A percentile compares a stretch with the other conserved stretches of the same genome.
phyloP scores from a whole-genome alignment of 2,329 filamentous ascomycete species.

The Claviceps capensis region DNA sequence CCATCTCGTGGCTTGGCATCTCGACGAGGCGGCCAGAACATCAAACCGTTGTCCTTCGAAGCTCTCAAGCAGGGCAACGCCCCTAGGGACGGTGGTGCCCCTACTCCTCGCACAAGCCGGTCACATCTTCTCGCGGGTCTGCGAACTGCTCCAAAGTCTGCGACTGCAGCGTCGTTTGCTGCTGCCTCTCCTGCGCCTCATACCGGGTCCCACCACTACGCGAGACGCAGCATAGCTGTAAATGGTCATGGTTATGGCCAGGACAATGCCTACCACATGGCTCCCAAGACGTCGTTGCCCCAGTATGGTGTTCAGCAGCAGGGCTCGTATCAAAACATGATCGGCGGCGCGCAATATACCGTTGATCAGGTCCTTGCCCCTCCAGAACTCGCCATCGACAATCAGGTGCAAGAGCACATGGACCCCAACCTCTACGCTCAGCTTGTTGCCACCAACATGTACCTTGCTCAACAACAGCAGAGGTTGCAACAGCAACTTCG shows the following conservation, averaged over 20 bases:
- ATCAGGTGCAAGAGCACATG: constrained; percentile 57
- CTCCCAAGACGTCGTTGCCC: constrained; percentile 45
- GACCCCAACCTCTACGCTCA: constrained; percentile 81
- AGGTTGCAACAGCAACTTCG: constrained; percentile 86
- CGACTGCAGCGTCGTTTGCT: constrained; percentile 56
- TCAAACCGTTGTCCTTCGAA: constrained; percentile 80
- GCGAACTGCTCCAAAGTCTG: constrained; percentile 83
- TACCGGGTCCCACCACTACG: constrained; percentile 26
- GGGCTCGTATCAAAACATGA: constrained; percentile 16
- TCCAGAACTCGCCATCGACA: constrained; percentile 62
- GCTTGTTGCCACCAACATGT: constrained; percentile 80
- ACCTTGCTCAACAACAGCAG: constrained; percentile 88
- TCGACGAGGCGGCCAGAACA: constrained; percentile 66
- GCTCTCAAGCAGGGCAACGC: constrained; percentile 54
- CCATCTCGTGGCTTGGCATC: constrained; percentile 73
- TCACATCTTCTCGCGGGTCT: constrained; percentile 89
- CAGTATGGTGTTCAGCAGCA: constrained; percentile 27
- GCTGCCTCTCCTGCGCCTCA: constrained; percentile 44
- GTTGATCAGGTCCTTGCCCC: constrained; percentile 84
- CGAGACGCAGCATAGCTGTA: constrained; percentile 29
- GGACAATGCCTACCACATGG: constrained; percentile 28
- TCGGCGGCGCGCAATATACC: constrained; percentile 43
- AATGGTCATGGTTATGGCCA: constrained; percentile 31
- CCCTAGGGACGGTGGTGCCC: constrained; percentile 53
- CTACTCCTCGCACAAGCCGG: constrained; percentile 84